Evolutionary conservation across 2,329 filamentous ascomycete genomes (phyloP).

Genomic region (Coniochaeta pulveracea): DNA sequence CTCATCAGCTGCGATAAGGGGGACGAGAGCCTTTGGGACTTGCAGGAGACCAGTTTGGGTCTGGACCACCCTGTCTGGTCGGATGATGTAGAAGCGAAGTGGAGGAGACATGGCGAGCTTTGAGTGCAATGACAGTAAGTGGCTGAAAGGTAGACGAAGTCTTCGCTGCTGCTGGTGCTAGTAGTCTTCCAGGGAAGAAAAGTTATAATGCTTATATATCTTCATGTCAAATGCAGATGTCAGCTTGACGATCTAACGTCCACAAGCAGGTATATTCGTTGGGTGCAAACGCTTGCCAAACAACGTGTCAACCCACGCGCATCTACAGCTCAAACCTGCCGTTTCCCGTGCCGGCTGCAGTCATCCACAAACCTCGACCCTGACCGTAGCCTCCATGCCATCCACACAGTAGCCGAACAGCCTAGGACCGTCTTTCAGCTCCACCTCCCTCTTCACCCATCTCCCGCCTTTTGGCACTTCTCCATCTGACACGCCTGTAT

Average conservation of each 20-base stretch:
- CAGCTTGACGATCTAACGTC: too few species aligned
- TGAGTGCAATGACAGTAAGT: too few species aligned
- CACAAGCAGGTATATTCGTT: too few species aligned
- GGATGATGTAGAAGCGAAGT: slow-evolving; percentile 31
- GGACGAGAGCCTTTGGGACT: slow-evolving; percentile 27
- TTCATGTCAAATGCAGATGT: too few species aligned
- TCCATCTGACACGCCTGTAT: background rate
- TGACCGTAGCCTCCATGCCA: slow-evolving; percentile 55
- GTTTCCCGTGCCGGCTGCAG: background rate
- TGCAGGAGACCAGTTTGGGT: slow-evolving; percentile 14
- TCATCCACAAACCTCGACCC: slow-evolving; percentile 47
- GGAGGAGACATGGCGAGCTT: slow-evolving; percentile 11
- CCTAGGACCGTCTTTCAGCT: slow-evolving; percentile 68
- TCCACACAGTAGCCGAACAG: slow-evolving; percentile 79
- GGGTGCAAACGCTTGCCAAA: too few species aligned
- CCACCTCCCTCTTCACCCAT: slow-evolving; percentile 69
- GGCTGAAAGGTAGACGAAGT: too few species aligned
- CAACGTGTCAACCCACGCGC: too few species aligned
- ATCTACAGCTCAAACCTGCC: too few species aligned
- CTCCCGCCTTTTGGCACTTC: slow-evolving; percentile 32
- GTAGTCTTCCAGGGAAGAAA: too few species aligned
- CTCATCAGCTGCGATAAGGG: slow-evolving; percentile 42
- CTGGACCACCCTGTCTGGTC: slow-evolving; percentile 21
- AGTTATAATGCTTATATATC: too few species aligned
- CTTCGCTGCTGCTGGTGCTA: too few species aligned